Conservation (phyloP, 116 monocot species). For the Phalaenopsis hybrid region DNA sequence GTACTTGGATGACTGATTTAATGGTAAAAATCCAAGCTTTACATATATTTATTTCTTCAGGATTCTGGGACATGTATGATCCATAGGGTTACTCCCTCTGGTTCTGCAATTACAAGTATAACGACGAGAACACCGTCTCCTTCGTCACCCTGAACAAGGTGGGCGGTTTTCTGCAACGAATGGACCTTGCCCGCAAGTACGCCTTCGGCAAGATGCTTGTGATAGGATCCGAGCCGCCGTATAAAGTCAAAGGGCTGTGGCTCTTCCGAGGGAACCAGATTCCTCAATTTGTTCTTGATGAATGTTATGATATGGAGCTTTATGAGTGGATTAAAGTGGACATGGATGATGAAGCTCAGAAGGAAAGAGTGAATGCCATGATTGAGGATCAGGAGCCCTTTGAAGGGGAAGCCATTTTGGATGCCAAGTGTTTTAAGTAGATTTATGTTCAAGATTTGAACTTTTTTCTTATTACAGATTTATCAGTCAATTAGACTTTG, state of each 20-base stretch:
- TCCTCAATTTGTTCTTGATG: slow-evolving; percentile 72
- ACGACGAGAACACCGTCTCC: slow-evolving; percentile 83
- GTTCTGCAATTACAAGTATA: slow-evolving; percentile 95
- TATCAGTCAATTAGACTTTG: slow-evolving; percentile 5
- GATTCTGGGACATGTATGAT: slow-evolving; percentile 97
- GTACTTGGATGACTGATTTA: not conserved
- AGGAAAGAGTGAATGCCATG: slow-evolving; percentile 80
- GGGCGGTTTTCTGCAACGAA: slow-evolving; percentile 74
- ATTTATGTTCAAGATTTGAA: not conserved
- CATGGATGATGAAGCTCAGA: slow-evolving; percentile 65
- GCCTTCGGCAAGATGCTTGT: slow-evolving; percentile 97
- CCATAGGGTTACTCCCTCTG: slow-evolving; percentile 82
- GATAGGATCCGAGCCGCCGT: slow-evolving; percentile 67
- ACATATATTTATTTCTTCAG: slow-evolving; percentile 10
- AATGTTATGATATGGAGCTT: slow-evolving; percentile 92
- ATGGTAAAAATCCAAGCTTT: not conserved
- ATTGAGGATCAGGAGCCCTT: slow-evolving; percentile 95
- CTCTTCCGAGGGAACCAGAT: slow-evolving; percentile 80
- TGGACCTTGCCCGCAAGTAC: slow-evolving; percentile 85
- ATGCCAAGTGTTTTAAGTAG: slow-evolving; percentile 93
- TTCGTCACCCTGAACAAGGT: slow-evolving; percentile 88
- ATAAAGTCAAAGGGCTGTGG: slow-evolving; percentile 89
- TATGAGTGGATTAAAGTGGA: slow-evolving; percentile 88
- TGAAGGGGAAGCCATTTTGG: slow-evolving; percentile 73
- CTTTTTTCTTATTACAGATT: not conserved